Evolutionary conservation across 2,329 filamentous ascomycete species (phyloP).

Genomic region (Stagonosporopsis rhizophila): DNA sequence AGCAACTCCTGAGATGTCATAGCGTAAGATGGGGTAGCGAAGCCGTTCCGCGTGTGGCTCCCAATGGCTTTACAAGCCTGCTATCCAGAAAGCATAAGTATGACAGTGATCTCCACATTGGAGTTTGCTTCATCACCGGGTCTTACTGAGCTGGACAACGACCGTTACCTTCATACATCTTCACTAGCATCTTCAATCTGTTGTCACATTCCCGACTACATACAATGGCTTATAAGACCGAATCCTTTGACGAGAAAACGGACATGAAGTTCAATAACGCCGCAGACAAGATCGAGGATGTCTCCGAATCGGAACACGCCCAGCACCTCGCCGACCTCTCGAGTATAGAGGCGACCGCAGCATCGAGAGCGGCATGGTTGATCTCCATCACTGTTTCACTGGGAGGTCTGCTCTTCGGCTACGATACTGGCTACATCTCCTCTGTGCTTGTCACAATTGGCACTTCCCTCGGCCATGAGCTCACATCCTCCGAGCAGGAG

Average conservation of each 20-base stretch:
- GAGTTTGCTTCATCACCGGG: constrained; percentile 6
- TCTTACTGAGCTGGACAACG: constrained; percentile 13
- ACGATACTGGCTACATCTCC: constrained; percentile 51
- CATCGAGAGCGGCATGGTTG: constrained; percentile 39
- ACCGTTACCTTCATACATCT: not conserved
- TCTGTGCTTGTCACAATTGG: constrained; percentile 50
- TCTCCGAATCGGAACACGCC: constrained; percentile 25
- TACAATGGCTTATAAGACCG: constrained; percentile 10
- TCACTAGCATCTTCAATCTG: not conserved
- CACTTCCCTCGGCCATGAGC: constrained; percentile 39
- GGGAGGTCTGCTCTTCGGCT: constrained; percentile 42
- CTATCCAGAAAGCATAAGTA: constrained; percentile 15
- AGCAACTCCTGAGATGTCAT: constrained; percentile 3
- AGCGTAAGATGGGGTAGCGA: not conserved
- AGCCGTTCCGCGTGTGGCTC: constrained; percentile 1
- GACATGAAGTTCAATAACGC: constrained; percentile 26
- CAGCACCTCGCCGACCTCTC: constrained; percentile 33
- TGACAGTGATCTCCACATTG: constrained; percentile 8
- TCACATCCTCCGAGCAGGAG: constrained; percentile 47
- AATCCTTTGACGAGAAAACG: constrained; percentile 17
- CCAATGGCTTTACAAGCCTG: not conserved
- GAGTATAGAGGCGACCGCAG: constrained; percentile 37
- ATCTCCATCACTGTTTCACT: constrained; percentile 40
- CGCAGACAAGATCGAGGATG: constrained; percentile 33
- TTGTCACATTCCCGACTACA: not conserved